Percentiles rank a stretch among this genome's conserved stretches.
These are phyloP conservation scores for Yamadazyma phyllophila DNA, from an alignment of 805 yeast species.

Conservation along the genomic window DNA sequence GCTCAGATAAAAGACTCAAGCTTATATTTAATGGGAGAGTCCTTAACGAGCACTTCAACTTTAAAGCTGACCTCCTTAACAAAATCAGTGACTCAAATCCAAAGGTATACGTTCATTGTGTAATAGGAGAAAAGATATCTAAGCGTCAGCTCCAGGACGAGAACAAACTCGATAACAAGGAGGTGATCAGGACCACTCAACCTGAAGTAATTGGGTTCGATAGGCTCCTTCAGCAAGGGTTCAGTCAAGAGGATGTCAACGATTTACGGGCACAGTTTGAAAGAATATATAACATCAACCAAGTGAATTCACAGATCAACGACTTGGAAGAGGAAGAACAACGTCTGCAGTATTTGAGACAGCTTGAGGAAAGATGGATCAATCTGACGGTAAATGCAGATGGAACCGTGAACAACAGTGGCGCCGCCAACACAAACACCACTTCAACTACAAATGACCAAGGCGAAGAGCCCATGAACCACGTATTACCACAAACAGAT, in stretches of 20 bases:
- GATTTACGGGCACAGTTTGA: slow-evolving; percentile 74
- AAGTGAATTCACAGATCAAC: slow-evolving; percentile 25
- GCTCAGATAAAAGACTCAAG: slow-evolving; percentile 51
- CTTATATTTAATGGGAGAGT: slow-evolving; percentile 71
- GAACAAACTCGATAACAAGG: slow-evolving; percentile 51
- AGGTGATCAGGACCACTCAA: slow-evolving; percentile 47
- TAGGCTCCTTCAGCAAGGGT: slow-evolving; percentile 77
- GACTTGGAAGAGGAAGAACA: slow-evolving; percentile 45
- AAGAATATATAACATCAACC: slow-evolving; percentile 55
- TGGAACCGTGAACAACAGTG: slow-evolving; percentile 18
- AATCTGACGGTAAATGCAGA: slow-evolving; percentile 63
- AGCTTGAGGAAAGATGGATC: slow-evolving; percentile 85
- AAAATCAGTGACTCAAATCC: slow-evolving; percentile 12
- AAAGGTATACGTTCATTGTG: slow-evolving; percentile 70
- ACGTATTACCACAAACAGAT: slow-evolving; percentile 23
- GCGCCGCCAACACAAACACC: slow-evolving; percentile 6
- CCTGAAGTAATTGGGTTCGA: slow-evolving; percentile 86
- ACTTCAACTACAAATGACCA: slow-evolving; percentile 2
- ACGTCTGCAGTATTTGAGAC: slow-evolving; percentile 43
- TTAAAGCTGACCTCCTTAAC: slow-evolving; percentile 41
- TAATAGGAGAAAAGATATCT: slow-evolving; percentile 65
- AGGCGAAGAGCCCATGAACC: slow-evolving; percentile 12
- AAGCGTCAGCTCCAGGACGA: slow-evolving; percentile 58
- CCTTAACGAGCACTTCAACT: slow-evolving; percentile 53
- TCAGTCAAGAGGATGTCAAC: slow-evolving; percentile 71